Evolutionary conservation across 352 stramenopile genomes (phyloP).

Genomic region (Phytophthora constricta): DNA sequence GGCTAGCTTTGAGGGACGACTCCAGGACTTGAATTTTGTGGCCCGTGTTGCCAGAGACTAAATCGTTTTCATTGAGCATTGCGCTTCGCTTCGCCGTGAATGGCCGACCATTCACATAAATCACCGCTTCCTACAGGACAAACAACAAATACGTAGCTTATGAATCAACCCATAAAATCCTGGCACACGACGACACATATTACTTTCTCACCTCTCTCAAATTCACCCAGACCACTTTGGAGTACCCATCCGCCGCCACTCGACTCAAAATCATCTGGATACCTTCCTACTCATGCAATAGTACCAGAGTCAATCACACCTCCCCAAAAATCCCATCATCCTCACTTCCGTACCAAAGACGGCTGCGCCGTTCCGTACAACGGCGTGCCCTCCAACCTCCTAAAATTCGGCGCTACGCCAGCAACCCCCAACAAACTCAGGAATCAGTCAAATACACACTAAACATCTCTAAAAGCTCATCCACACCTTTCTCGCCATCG

Average conservation of each 20-base stretch:
- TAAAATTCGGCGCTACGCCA: constrained; percentile 76
- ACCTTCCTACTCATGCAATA: constrained; percentile 64
- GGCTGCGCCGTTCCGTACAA: constrained; percentile 81
- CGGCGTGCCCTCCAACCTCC: constrained; percentile 66
- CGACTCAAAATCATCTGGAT: constrained; percentile 76
- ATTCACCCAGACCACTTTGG: constrained; percentile 86
- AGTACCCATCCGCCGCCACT: constrained; percentile 75
- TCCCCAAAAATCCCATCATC: too few species aligned
- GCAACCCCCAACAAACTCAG: background rate
- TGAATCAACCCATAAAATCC: too few species aligned
- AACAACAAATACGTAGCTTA: background rate
- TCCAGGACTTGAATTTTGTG: constrained; percentile 86
- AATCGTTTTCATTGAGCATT: constrained; percentile 86
- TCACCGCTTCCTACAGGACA: constrained; percentile 66
- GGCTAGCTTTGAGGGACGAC: constrained; percentile 78
- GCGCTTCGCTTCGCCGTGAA: constrained; percentile 77
- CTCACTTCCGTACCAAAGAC: too few species aligned
- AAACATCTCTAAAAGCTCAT: background rate
- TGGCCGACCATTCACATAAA: constrained; percentile 79
- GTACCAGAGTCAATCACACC: constrained; percentile 18
- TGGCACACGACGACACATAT: too few species aligned
- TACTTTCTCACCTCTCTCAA: constrained; percentile 59
- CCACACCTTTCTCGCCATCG: constrained; percentile 63
- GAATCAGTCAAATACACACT: background rate
- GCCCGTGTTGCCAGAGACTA: constrained; percentile 81